Conservation (phyloP, 768 basidiomycete genomes). For the Tylopilus felleus region DNA sequence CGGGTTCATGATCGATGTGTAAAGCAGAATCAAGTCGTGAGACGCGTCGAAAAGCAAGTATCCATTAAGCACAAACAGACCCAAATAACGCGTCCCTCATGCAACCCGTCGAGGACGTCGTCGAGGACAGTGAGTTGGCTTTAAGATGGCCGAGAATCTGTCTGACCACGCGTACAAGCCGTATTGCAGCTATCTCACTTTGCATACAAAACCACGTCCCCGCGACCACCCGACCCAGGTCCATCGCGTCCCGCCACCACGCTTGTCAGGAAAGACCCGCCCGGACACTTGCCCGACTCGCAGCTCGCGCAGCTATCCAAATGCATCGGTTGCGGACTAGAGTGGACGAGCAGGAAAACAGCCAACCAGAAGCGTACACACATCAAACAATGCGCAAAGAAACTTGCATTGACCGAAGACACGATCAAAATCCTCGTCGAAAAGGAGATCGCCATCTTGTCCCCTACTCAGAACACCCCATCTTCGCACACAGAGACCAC, state of each 20-base stretch:
- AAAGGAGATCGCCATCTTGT: conserved; percentile 38
- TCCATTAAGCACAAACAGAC: conserved; percentile 24
- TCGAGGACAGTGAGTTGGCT: conserved; percentile 4
- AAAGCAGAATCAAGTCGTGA: neutral
- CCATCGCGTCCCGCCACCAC: neutral
- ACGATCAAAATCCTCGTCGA: conserved; percentile 53
- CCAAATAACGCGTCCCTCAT: conserved; percentile 47
- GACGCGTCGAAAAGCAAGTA: neutral
- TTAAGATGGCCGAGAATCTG: neutral
- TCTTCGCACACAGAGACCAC: conserved; percentile 27
- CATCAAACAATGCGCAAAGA: conserved; percentile 66
- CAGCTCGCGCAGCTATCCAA: conserved; percentile 47
- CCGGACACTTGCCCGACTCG: conserved; percentile 41
- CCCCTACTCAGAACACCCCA: neutral
- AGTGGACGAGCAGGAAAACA: conserved; percentile 71
- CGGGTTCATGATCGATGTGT: conserved; percentile 23
- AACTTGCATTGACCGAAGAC: conserved; percentile 47
- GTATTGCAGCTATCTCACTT: conserved; percentile 33
- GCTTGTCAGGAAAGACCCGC: conserved; percentile 7
- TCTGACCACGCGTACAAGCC: neutral
- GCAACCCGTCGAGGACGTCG: conserved; percentile 3
- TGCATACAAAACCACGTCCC: conserved; percentile 29
- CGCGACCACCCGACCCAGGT: neutral
- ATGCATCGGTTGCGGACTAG: conserved; percentile 62
- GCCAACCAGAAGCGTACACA: conserved; percentile 61